A percentile compares a stretch with the other conserved stretches of the same genome.
phyloP scores from a whole-genome alignment of 371 early-diverging fungal genomes.

The Mucor sp. region DNA sequence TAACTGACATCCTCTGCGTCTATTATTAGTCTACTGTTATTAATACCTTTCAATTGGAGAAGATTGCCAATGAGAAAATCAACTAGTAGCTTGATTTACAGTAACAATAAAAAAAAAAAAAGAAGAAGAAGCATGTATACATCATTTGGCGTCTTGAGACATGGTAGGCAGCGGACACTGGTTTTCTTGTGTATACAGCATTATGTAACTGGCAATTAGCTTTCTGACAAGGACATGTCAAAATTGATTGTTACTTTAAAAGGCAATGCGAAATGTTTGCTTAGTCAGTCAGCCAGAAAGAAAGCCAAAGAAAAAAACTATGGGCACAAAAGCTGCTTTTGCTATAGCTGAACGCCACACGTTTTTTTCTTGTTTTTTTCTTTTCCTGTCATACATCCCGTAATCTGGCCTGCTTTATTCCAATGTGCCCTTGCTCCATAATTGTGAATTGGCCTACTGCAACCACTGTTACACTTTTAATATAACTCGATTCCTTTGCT shows the following conservation, averaged over 20 bases:
- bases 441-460: not conserved
- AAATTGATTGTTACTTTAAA: not conserved
- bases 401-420: not conserved
- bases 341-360: too few relatives aligned
- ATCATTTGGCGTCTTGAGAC: not conserved
- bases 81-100: not conserved
- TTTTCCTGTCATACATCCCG: not conserved
- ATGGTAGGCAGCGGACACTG: not conserved
- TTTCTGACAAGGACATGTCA: not conserved
- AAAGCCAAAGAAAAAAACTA: not conserved
- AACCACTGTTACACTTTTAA: not conserved
- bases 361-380: not conserved
- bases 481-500: not conserved
- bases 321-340: too few relatives aligned
- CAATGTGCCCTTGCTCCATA: not conserved
- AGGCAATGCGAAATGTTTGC: not conserved
- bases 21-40: slow-evolving; percentile 49
- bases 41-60: slow-evolving; percentile 41
- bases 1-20: too few relatives aligned
- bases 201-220: not conserved
- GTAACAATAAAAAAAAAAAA: not conserved
- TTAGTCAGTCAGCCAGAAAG: not conserved
- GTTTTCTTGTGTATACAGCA: not conserved
- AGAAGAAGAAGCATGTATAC: not conserved
- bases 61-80: slow-evolving; percentile 29